Evolutionary conservation across 805 yeast genomes (phyloP), one percentile per base, ranked within the genome.

Genomic region (Schwanniomyces vanrijiae): DNA sequence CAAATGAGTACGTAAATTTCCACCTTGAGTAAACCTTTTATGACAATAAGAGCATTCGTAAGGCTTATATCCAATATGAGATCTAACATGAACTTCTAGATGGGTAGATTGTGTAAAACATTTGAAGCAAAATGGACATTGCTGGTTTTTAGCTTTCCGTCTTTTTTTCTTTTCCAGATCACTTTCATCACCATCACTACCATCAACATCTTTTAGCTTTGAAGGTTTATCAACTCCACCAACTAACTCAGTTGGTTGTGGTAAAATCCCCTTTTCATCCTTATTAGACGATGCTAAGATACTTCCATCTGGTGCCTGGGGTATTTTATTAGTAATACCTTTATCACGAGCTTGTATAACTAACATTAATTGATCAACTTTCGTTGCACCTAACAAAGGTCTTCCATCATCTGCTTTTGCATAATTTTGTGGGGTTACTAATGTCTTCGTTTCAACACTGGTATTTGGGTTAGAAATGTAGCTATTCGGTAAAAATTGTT

Each of bases 81-180:
- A 84, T 54, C 96, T 73, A 5, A 88, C 81, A 64, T 90, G 97
- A 14, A 90, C 96, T 54, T 90, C 96, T 56, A 90, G 69, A 66
- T 90, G 96, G 4, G 97, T 91, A n/a, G 90, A 76, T 62, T 91
- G 97, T 0, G 91, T 83, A 59, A 91, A 91, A 45, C 79, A 77
- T 61, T 89, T 88, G 57, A 78, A 78, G 62, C 97, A 92, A 57
- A 86, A 85, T 2, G 81, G 81, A 59, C 95, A 87, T 61, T 83
- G 84, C 55, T 83, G 86, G 41, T 77, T 78, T 59, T 85, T 86
- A 10, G 68, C 62, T 40, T 60, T 57, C 33, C 53, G 58, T n/a
- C 48, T 53, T 11, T 54, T 60, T 6, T 51, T 59, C 4, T 52
- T 58, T 1, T 52, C 63, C 25, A 11, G 22, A 2, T 51, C 62